These are phyloP conservation scores for Cladobotryum mycophilum DNA, from an alignment of 2,329 filamentous ascomycete species.

Conservation along the genomic window DNA sequence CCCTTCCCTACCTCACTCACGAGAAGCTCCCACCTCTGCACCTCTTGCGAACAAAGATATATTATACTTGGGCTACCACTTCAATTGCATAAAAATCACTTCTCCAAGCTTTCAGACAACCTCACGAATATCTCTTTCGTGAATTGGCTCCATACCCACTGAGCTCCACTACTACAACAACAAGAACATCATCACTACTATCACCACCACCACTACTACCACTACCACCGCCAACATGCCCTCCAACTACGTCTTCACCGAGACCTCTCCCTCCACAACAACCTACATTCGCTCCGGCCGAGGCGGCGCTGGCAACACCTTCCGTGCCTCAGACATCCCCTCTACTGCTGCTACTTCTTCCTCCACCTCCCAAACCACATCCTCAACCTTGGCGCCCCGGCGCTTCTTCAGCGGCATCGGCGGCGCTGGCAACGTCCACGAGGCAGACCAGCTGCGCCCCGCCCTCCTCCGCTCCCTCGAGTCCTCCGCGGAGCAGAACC, in stretches of 20 bases:
- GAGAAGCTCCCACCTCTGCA: neutral
- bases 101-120: too few relatives aligned
- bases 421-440: slow-evolving; percentile 58
- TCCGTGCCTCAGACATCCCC: slow-evolving; percentile 39
- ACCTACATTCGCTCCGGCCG: slow-evolving; percentile 45
- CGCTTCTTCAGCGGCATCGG: slow-evolving; percentile 62
- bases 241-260: slow-evolving; percentile 27
- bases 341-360: slow-evolving; percentile 27
- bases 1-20: neutral
- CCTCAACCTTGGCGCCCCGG: slow-evolving; percentile 30
- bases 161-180: too few relatives aligned
- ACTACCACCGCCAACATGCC: slow-evolving; percentile 19
- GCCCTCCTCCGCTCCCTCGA: slow-evolving; percentile 38
- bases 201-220: too few relatives aligned
- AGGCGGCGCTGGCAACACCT: slow-evolving; percentile 51
- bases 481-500: slow-evolving; percentile 33
- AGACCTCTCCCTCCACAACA: slow-evolving; percentile 25
- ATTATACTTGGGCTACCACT: neutral
- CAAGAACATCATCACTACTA: too few relatives aligned
- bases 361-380: slow-evolving; percentile 42
- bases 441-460: slow-evolving; percentile 23
- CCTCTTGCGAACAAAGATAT: neutral
- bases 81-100: neutral
- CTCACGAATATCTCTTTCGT: too few relatives aligned
- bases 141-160: too few relatives aligned